These are phyloP conservation scores for Eleusine coracana DNA, from an alignment of 176 grass and related monocot species.

Conservation along the genomic window DNA sequence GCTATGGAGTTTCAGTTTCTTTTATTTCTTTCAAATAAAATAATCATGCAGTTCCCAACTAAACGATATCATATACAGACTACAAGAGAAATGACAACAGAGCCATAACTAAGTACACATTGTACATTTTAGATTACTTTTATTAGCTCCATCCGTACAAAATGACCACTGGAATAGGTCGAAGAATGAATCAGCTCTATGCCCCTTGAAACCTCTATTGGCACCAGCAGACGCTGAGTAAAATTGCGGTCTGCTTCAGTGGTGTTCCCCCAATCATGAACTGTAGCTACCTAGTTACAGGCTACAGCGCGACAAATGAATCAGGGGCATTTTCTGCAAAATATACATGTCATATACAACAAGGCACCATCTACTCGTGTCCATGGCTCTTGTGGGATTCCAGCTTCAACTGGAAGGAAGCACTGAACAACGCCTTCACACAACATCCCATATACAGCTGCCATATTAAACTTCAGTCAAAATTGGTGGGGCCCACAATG, in stretches of 20 bases:
- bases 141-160: slow-evolving; percentile 9
- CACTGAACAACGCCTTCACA: slow-evolving; percentile 32
- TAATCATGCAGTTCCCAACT: no score
- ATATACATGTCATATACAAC: slow-evolving; percentile 30
- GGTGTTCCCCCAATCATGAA: slow-evolving; percentile 1
- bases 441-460: no score
- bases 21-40: no score
- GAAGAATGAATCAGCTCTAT: slow-evolving; percentile 32
- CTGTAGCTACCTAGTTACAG: slow-evolving; percentile 17
- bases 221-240: slow-evolving; percentile 47
- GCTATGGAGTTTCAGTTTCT: no score
- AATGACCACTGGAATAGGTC: slow-evolving; percentile 1
- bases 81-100: background rate
- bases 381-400: background rate
- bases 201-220: background rate
- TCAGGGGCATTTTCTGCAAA: slow-evolving; percentile 25
- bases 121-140: background rate
- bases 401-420: slow-evolving; percentile 47
- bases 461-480: no score
- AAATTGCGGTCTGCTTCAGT: slow-evolving; percentile 39
- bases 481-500: no score
- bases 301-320: slow-evolving; percentile 31
- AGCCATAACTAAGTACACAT: background rate
- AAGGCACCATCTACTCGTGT: background rate
- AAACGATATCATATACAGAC: no score